Percentiles rank a stretch among this genome's conserved stretches.
Conservation (phyloP, 2,329 filamentous ascomycete species). For the Colletotrichum orchidophilum region DNA sequence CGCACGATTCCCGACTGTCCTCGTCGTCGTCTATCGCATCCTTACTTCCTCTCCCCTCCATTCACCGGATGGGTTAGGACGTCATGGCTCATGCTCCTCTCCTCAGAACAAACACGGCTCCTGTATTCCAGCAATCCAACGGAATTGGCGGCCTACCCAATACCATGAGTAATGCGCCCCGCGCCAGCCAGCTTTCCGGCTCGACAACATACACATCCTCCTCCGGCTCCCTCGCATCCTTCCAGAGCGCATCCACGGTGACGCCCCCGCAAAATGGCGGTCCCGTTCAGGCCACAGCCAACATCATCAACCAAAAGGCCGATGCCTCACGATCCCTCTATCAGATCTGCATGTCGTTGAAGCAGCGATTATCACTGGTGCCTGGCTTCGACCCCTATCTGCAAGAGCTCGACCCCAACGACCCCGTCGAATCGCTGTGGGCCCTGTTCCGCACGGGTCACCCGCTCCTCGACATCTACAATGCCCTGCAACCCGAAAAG, state of each 20-base stretch:
- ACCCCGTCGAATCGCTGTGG: constrained; percentile 92
- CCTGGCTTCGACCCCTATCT: constrained; percentile 83
- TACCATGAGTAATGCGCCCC: constrained; percentile 62
- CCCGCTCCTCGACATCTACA: constrained; percentile 89
- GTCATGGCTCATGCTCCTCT: constrained; percentile 69
- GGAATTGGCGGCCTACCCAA: constrained; percentile 55
- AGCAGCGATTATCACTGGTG: constrained; percentile 82
- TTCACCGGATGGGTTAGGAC: constrained; percentile 53
- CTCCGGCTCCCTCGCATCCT: constrained; percentile 60
- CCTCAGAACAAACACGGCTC: constrained; percentile 67
- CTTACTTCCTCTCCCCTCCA: constrained; percentile 13
- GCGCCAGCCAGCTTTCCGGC: constrained; percentile 71
- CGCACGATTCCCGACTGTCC: constrained; percentile 13
- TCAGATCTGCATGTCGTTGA: constrained; percentile 90
- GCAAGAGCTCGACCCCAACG: constrained; percentile 73
- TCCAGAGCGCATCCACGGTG: constrained; percentile 55
- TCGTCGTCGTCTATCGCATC: background rate
- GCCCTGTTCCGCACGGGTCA: constrained; percentile 83
- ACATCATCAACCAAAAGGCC: constrained; percentile 97
- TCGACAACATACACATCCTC: constrained; percentile 65
- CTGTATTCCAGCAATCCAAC: constrained; percentile 61
- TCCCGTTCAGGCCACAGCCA: constrained; percentile 80
- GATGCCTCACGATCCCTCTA: constrained; percentile 93
- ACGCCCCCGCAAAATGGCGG: constrained; percentile 59
- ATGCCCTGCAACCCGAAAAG: constrained; percentile 77